Conservation (phyloP, 345 rosid genomes). For the Durio zibethinus region DNA sequence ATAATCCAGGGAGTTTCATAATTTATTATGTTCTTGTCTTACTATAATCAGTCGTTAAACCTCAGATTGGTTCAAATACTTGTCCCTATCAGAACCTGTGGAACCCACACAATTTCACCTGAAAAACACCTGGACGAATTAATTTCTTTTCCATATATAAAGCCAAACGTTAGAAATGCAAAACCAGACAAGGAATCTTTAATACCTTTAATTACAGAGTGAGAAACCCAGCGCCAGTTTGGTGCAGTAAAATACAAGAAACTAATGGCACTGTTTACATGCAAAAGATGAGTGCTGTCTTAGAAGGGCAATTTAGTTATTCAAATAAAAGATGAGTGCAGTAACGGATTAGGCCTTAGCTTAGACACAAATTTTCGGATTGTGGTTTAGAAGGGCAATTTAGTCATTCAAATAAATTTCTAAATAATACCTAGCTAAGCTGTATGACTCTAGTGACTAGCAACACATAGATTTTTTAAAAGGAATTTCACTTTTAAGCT, state of each 20-base stretch:
- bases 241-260: not conserved
- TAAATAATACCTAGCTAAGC: not conserved
- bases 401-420: not conserved
- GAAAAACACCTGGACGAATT: not conserved
- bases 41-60: not conserved
- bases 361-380: not conserved
- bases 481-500: not conserved
- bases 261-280: not conserved
- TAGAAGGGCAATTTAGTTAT: not conserved
- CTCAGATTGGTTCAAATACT: not conserved
- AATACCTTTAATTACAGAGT: not conserved
- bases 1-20: not conserved
- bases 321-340: too few relatives aligned
- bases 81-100: not conserved
- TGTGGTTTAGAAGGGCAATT: not conserved
- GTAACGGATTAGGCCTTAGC: too few relatives aligned
- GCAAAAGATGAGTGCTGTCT: not conserved
- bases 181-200: not conserved
- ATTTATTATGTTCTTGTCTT: not conserved
- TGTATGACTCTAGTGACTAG: too few relatives aligned
- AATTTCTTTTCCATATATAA: not conserved
- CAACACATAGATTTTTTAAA: too few relatives aligned
- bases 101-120: not conserved
- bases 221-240: not conserved
- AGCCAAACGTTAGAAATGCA: not conserved